Evolutionary conservation across 495 filamentous ascomycete species (phyloP), one percentile per base, ranked within the genome.

Genomic region (Cercophora scortea): DNA sequence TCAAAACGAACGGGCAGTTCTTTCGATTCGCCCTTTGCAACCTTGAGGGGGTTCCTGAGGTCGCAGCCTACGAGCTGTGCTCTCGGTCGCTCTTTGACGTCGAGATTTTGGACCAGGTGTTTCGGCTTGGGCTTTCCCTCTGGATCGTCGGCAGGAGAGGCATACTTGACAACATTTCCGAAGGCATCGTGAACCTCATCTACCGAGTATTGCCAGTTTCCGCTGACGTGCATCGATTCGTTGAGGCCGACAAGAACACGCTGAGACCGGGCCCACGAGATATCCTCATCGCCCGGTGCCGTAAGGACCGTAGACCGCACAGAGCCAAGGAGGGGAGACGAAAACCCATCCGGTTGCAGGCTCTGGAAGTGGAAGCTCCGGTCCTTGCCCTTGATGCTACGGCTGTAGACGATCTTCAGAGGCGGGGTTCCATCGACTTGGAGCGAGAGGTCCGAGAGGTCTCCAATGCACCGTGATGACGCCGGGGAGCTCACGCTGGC

Each of bases 101-200:
- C 74, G 51, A 98, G 89, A 35, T 71, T 74, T 56, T 94, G 89
- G 54, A 88, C 83, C 58, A 93, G 76, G 45, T 85, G 77, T 45
- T 70, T 71, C 19, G 66, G 70, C 61, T 78, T 88, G 17, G 72
- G 75, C 56, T 68, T 77, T 56, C 70, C 75, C 35, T 80, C 85
- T 55, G 78, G 75, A 32, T 92, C 86, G 45, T 86, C 80, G 25
- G 79, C 77, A 12, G 74, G 70, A 6, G 72, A 69, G n/a, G 84
- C 78, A 62, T 95, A 98, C 50, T 84, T 89, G 50, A 89, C 85
- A 39, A 86, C 67, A 59, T 98, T 98, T 13, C 92, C 93, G 53
- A 85, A 83, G 9, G 80, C 93, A 74, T 98, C 93, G 50, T 86
- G 79, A 32, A 98, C 89, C 62, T 95, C 88, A 61, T 96, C 90